Evolutionary conservation across 805 yeast species (phyloP).

Genomic region (Saccharomycopsis schoenii): DNA sequence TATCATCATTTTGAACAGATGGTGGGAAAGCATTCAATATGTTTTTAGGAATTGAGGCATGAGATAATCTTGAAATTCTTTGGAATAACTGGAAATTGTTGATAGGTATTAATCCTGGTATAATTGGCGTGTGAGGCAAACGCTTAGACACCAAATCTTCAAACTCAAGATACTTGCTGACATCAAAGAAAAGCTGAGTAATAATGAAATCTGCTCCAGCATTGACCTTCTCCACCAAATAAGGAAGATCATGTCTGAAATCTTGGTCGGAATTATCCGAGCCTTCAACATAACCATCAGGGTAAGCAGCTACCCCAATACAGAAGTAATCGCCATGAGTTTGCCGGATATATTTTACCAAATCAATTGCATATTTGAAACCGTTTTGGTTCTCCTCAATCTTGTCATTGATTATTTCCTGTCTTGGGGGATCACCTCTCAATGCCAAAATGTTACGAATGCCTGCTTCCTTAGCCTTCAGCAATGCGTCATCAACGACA

Average conservation of each 20-base stretch:
- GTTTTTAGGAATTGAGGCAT: constrained; percentile 65
- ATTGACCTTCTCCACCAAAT: constrained; percentile 67
- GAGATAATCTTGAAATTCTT: constrained; percentile 82
- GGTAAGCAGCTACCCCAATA: constrained; percentile 95
- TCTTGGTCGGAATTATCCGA: constrained; percentile 57
- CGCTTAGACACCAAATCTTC: constrained; percentile 35
- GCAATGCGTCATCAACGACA: constrained; percentile 71
- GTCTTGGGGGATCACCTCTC: constrained; percentile 93
- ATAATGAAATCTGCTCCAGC: constrained; percentile 95
- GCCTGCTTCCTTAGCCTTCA: constrained; percentile 62
- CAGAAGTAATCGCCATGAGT: constrained; percentile 76
- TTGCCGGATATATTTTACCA: constrained; percentile 67
- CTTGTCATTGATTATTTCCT: constrained; percentile 27
- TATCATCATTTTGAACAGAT: constrained; percentile 58
- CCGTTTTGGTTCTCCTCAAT: constrained; percentile 34
- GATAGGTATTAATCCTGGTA: constrained; percentile 90
- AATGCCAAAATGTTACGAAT: constrained; percentile 83
- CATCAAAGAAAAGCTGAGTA: constrained; percentile 87
- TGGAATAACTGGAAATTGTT: constrained; percentile 74
- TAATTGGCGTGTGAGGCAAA: constrained; percentile 33
- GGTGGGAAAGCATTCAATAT: constrained; percentile 47
- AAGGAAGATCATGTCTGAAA: constrained; percentile 57
- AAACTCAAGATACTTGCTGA: constrained; percentile 60
- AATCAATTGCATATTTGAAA: constrained; percentile 74
- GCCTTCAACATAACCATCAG: constrained; percentile 95